Base-by-base conservation (phyloP, 495 filamentous ascomycete species). In the Aspergillus taichungensis region DNA sequence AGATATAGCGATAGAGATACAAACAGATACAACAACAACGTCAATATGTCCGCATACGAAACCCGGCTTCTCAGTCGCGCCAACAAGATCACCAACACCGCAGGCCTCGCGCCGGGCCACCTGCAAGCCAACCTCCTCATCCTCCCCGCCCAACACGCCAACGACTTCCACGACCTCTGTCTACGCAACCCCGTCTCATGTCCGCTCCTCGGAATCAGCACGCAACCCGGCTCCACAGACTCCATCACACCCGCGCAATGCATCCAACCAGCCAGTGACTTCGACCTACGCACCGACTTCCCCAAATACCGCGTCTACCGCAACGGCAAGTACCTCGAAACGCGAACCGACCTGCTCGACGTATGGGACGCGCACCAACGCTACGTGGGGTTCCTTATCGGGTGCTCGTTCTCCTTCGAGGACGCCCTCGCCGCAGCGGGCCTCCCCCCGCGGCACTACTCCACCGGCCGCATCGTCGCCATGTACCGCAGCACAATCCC, bases 51-150 rank as follows among this genome's bases (percentile, higher is more conserved):
- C 18, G 18, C 18, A 9, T 43, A 54, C 8, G 47, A 62, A 32
- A 62, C 69, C 31, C 72, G 76, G 28, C 59, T 72, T 11, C 58
- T 63, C 14, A 61, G 62, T 40, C 72, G 77, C 37, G 34, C 55
- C 1, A 63, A 62, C 30, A 53, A 55, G 34, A 63, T 66, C 9
- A 61, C 65, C 32, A 64, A 63, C 37, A 80, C 76, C 5, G 58
- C 73, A 1, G 74, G 75, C 5, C 51, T 74, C n/a, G 70, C 75
- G 0, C 69, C 71, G 3, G 63, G 64, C 13, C 71, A 73, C 51
- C 59, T 79, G 13, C 76, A 79, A 62, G 77, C 76, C 8, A 81
- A 81, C 49, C 62, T 81, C 6, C 62, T 82, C 28, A 64, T 79
- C 5, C 62, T 80, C 8, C 76, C 75, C 0, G 58, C 60, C 5